Base-by-base conservation (phyloP, 129 eudicot genomes). In the Escallonia rubra region DNA sequence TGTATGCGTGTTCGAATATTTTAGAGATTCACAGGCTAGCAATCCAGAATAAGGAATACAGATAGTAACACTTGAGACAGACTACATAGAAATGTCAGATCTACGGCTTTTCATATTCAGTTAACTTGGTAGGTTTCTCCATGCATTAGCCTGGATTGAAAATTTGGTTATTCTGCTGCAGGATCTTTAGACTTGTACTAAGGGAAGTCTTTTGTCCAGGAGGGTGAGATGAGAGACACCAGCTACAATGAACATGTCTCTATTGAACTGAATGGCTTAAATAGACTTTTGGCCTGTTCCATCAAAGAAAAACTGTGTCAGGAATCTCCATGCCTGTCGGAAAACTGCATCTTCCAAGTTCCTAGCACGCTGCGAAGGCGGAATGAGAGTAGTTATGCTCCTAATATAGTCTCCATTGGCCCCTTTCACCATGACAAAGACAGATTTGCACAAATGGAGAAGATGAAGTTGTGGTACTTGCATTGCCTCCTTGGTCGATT, bases 371-470 rank as follows among this genome's bases (percentile, higher is more conserved):
- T 54, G 4, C 4, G 34, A 54, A 54, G 59, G 59, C 16, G 4
- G 23, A 54, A 54, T n/a, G 59, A 54, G 59, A 54, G 10, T 12
- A 54, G 2, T 3, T 54, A 54, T 34, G 34, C 1, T 54, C 59
- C 59, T 14, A 54, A 54, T 7, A n/a, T 54, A 34, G 42, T 59
- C 43, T 59, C 63, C 4, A 59, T 59, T 34, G 42, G 63, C 63
- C 59, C 59, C 14, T n/a, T 54, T 54, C 59, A 54, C 59, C 59
- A 54, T 34, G 59, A 34, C 59, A 12, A 54, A 54, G 59, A 54
- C 0, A 7, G 34, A 54, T 54, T 54, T 8, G 13, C 5, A 54
- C 59, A 12, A 12, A 54, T 54, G 59, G 59, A 54, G 59, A 54
- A 54, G 59, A 54, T 54, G 59, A 54, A 54, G n/a, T 11, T 12